Base-by-base conservation (phyloP, 2,329 filamentous ascomycete species). In the Raffaelea albimanens region DNA sequence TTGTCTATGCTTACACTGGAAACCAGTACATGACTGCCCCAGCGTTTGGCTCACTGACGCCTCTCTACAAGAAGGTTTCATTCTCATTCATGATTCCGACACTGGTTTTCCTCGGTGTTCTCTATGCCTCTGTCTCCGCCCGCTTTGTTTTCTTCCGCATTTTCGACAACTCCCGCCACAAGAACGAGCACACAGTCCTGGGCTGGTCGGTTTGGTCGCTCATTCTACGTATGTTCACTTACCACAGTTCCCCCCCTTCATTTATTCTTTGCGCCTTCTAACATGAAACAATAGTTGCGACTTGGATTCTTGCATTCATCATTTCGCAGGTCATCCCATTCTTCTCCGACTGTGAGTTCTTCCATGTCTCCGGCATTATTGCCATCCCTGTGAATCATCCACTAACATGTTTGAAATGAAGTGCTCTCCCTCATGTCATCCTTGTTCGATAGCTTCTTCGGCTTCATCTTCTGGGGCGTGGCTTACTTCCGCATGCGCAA, bases 71-170 rank as follows among this genome's bases (percentile, higher is more conserved):
- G 69, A 95, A 95, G 69, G 75, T 93, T 2, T 78, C 87, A 0
- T 96, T 95, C 66, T 89, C 85, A 13, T 95, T 96, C 70, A 95
- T 95, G 89, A 85, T 96, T 29, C 90, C 90, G 0, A 96, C 90
- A 0, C 75, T 96, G 54, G 88, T 96, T 60, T 96, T 96, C 70
- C 67, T 96, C 4, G 90, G 90, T 8, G 87, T 94, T 1, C 67
- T 96, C 18, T 96, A 96, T 61, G 89, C 90, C 14, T 93, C 87
- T 0, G 87, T 96, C 2, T 90, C 87, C 4, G 85, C 86, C 1
- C 84, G 90, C 25, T 95, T 96, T 68, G 71, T 96, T 58, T 95
- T 95, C 70, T 94, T 95, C 76, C 85, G 87, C 53, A 61, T 93
- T 18, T 95, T 95, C 65, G 80, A 83, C 49, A 81, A 82, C 57